Evolutionary conservation across 768 basidiomycete species (phyloP).

Genomic region (Artomyces pyxidatus): DNA sequence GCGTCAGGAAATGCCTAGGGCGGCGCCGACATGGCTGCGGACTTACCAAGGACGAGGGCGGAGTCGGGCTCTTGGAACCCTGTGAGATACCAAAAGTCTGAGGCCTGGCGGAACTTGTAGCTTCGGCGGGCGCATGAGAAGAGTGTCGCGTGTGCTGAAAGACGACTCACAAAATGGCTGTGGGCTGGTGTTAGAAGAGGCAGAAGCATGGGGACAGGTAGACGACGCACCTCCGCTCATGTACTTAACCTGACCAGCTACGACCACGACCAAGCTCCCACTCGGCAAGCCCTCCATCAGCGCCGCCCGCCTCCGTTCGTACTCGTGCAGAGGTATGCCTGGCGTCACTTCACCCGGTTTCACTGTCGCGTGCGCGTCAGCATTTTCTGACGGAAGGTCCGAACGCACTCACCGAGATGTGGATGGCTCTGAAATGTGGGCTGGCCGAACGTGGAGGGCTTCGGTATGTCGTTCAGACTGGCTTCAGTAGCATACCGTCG

Average conservation of each 20-base stretch:
- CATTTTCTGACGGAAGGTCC: background rate
- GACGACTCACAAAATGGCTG: constrained; percentile 13
- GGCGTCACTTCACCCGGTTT: constrained; percentile 31
- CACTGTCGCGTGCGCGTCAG: constrained; percentile 12
- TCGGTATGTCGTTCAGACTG: constrained; percentile 12
- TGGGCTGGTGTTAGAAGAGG: background rate
- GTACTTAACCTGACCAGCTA: constrained; percentile 38
- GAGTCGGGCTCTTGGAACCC: constrained; percentile 94
- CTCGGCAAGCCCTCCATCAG: constrained; percentile 35
- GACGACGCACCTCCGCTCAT: constrained; percentile 23
- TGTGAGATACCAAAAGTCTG: constrained; percentile 93
- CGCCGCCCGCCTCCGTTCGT: constrained; percentile 29
- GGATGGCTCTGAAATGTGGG: constrained; percentile 35
- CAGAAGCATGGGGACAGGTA: background rate
- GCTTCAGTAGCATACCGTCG: constrained; percentile 8
- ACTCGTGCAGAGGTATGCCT: constrained; percentile 36
- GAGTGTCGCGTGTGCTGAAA: background rate
- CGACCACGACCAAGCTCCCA: constrained; percentile 34
- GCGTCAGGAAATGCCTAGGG: too few species aligned
- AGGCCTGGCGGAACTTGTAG: constrained; percentile 91
- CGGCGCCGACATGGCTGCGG: background rate
- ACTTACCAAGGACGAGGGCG: constrained; percentile 72
- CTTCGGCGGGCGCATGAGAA: constrained; percentile 31
- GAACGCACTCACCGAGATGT: constrained; percentile 25
- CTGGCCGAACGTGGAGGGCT: constrained; percentile 36